phyloP scores from a whole-genome alignment of 352 stramenopile species.

The Discostella stelligera region DNA sequence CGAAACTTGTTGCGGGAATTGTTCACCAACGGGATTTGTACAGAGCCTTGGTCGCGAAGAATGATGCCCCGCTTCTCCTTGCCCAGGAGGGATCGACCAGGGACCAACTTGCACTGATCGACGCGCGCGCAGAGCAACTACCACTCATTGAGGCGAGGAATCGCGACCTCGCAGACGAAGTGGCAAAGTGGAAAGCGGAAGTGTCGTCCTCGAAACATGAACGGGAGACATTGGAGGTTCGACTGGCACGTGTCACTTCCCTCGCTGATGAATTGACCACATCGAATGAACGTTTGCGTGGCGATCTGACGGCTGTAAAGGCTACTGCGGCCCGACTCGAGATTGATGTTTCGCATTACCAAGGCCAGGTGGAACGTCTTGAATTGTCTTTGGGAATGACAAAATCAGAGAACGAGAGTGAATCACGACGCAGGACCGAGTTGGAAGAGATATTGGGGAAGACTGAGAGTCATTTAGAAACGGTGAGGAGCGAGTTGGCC shows the following conservation, averaged over 20 bases:
- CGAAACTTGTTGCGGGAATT: conserved; percentile 88
- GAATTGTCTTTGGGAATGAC: conserved; percentile 61
- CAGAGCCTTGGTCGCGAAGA: conserved; percentile 88
- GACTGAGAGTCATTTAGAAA: conserved; percentile 43
- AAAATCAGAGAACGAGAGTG: conserved; percentile 36
- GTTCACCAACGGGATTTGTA: conserved; percentile 96
- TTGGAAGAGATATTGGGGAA: conserved; percentile 41
- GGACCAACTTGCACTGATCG: conserved; percentile 35
- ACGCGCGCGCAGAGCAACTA: conserved; percentile 30
- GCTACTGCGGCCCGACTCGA: conserved; percentile 50
- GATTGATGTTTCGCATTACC: conserved; percentile 67
- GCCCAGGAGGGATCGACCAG: conserved; percentile 1
- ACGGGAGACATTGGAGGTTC: conserved; percentile 58
- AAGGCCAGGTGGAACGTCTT: conserved; percentile 56
- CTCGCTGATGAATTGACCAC: conserved; percentile 59
- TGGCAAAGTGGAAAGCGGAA: conserved; percentile 50
- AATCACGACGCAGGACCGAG: conserved; percentile 30
- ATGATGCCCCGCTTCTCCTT: conserved; percentile 72
- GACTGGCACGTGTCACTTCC: conserved; percentile 63
- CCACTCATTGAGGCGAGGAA: conserved; percentile 60
- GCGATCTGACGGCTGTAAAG: conserved; percentile 58
- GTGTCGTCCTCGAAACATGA: conserved; percentile 49
- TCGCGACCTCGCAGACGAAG: conserved; percentile 56
- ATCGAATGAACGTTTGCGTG: conserved; percentile 53
- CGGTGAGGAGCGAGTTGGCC: conserved; percentile 34